Evolutionary conservation across 2,329 filamentous ascomycete species (phyloP).

Genomic region (Cadophora gregata): DNA sequence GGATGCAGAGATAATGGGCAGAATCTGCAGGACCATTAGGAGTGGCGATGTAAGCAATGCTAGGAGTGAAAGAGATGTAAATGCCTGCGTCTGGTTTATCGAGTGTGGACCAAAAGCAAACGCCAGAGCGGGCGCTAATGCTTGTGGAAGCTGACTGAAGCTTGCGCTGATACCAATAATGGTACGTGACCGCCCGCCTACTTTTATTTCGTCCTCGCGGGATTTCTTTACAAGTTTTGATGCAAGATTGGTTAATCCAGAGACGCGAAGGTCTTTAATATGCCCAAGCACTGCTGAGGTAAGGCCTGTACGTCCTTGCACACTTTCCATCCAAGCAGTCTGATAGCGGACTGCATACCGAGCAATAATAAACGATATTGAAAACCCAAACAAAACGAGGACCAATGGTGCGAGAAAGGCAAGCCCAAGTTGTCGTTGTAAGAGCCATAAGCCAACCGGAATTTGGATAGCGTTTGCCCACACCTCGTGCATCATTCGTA

Average conservation of each 20-base stretch:
- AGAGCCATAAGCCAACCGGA: background rate
- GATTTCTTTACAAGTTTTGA: background rate
- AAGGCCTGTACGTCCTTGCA: background rate
- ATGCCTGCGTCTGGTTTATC: background rate
- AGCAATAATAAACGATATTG: background rate
- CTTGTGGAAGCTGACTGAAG: background rate
- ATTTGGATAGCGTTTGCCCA: constrained; percentile 10
- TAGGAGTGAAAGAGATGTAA: background rate
- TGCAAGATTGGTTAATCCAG: background rate
- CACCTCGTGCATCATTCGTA: background rate
- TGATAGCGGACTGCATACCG: background rate
- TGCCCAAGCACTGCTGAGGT: background rate
- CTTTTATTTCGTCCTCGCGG: background rate
- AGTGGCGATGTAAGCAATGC: background rate
- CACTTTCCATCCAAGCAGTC: background rate
- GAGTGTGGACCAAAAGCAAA: background rate
- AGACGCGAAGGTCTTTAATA: background rate
- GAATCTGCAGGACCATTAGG: background rate
- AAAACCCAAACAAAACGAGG: background rate
- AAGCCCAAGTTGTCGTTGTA: background rate
- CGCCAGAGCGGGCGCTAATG: background rate
- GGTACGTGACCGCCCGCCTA: background rate
- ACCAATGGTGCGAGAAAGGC: background rate
- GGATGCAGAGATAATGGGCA: background rate
- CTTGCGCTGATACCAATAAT: background rate